Evolutionary conservation across 2,329 filamentous ascomycete species (phyloP).

Genomic region (Akanthomyces dipterigenus): DNA sequence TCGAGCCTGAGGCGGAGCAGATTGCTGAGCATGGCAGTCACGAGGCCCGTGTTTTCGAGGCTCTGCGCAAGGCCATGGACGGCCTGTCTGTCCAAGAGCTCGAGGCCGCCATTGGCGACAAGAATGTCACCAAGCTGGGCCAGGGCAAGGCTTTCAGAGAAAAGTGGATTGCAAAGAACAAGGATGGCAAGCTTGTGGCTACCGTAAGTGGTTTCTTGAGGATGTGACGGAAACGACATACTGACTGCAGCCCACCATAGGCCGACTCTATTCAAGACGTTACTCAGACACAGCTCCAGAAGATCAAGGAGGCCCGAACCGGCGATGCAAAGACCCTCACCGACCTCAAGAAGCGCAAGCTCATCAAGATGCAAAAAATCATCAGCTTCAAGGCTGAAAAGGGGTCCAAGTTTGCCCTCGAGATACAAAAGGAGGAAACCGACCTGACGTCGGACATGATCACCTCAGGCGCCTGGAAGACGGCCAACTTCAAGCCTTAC

Average conservation of each 20-base stretch:
- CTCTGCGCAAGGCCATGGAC: conserved; percentile 63
- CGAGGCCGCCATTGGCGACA: conserved; percentile 62
- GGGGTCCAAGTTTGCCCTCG: conserved; percentile 79
- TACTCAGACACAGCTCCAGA: conserved; percentile 67
- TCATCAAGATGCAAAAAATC: conserved; percentile 76
- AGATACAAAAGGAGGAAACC: conserved; percentile 88
- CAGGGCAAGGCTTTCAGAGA: conserved; percentile 89
- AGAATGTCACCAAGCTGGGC: conserved; percentile 72
- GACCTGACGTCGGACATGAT: conserved; percentile 95
- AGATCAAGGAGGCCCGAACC: conserved; percentile 63
- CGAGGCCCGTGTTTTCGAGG: conserved; percentile 76
- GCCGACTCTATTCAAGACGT: conserved; percentile 72
- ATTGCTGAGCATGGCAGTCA: conserved; percentile 72
- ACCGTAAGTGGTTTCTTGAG: conserved; percentile 33
- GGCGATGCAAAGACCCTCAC: conserved; percentile 70
- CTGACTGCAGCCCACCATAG: conserved; percentile 23
- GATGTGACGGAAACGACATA: neutral
- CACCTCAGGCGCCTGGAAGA: conserved; percentile 82
- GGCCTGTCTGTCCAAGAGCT: conserved; percentile 75
- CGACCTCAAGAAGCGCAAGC: conserved; percentile 88
- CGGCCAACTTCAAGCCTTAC: conserved; percentile 75
- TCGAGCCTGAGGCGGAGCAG: conserved; percentile 68
- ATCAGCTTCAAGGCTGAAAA: conserved; percentile 79
- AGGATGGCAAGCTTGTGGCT: conserved; percentile 49
- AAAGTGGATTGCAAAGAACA: conserved; percentile 61